Conservation (phyloP, 805 yeast genomes). For the Cyberlindnera misumaiensis region DNA sequence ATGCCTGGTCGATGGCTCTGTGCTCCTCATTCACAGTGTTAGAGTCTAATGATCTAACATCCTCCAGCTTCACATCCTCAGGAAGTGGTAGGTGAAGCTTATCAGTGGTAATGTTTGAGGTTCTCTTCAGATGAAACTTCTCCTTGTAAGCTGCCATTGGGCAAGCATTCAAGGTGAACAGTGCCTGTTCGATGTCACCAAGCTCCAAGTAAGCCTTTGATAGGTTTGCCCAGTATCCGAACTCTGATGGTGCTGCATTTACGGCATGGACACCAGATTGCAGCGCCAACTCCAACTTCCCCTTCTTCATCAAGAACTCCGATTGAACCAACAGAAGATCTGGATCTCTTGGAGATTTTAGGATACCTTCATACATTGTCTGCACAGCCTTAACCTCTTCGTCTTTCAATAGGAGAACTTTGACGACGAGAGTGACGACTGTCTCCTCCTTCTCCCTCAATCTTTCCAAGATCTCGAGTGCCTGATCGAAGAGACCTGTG, state of each 20-base stretch:
- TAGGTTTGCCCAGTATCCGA: slow-evolving; percentile 64
- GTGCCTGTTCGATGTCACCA: slow-evolving; percentile 64
- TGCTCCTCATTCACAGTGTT: slow-evolving; percentile 62
- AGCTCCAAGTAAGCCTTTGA: slow-evolving; percentile 56
- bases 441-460: slow-evolving; percentile 46
- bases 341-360: slow-evolving; percentile 45
- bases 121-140: slow-evolving; percentile 52
- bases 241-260: slow-evolving; percentile 67
- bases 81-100: slow-evolving; percentile 73
- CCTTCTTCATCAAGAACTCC: slow-evolving; percentile 47
- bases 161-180: slow-evolving; percentile 68
- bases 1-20: slow-evolving; percentile 52
- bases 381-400: slow-evolving; percentile 56
- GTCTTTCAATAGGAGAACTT: slow-evolving; percentile 43
- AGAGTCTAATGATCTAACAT: slow-evolving; percentile 62
- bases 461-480: slow-evolving; percentile 49
- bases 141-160: slow-evolving; percentile 73
- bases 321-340: slow-evolving; percentile 50
- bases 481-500: slow-evolving; percentile 59
- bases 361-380: slow-evolving; percentile 43
- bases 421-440: slow-evolving; percentile 53
- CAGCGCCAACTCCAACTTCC: slow-evolving; percentile 48
- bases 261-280: slow-evolving; percentile 58
- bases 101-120: slow-evolving; percentile 44
- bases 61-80: slow-evolving; percentile 61